phyloP scores from a whole-genome alignment of 2,329 filamentous ascomycete genomes.

The Talaromyces sp. region DNA sequence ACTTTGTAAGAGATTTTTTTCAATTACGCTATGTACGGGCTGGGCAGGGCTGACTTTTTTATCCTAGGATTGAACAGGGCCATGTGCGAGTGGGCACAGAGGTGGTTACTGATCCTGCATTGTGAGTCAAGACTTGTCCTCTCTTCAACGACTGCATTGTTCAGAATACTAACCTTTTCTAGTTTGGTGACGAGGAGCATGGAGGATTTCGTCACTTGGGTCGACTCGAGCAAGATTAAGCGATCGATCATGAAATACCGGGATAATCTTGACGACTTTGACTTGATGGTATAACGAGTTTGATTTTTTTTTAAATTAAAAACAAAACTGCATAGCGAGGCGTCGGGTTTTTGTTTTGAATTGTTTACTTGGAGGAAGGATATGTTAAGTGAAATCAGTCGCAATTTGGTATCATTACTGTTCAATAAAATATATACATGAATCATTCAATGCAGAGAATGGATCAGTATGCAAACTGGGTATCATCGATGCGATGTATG shows the following conservation, averaged over 20 bases:
- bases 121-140: constrained; percentile 30
- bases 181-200: constrained; percentile 73
- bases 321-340: constrained; percentile 7
- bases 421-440: neutral
- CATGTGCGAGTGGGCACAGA: constrained; percentile 90
- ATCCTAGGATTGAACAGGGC: constrained; percentile 69
- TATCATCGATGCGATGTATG: constrained; percentile 6
- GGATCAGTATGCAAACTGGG: neutral
- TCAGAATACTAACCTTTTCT: neutral
- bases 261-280: constrained; percentile 93
- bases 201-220: constrained; percentile 97
- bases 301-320: neutral
- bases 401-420: neutral
- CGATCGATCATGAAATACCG: constrained; percentile 90
- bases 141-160: neutral
- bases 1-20: constrained; percentile 10
- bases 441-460: neutral
- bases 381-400: neutral
- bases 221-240: constrained; percentile 95
- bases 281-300: constrained; percentile 58
- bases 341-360: neutral
- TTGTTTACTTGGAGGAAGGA: neutral
- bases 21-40: constrained; percentile 2
- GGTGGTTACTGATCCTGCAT: constrained; percentile 83
- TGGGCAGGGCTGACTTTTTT: neutral